Evolutionary conservation across 441 rosid genomes (phyloP), one percentile per base, ranked within the genome.

Genomic region (Viola pubescens): DNA sequence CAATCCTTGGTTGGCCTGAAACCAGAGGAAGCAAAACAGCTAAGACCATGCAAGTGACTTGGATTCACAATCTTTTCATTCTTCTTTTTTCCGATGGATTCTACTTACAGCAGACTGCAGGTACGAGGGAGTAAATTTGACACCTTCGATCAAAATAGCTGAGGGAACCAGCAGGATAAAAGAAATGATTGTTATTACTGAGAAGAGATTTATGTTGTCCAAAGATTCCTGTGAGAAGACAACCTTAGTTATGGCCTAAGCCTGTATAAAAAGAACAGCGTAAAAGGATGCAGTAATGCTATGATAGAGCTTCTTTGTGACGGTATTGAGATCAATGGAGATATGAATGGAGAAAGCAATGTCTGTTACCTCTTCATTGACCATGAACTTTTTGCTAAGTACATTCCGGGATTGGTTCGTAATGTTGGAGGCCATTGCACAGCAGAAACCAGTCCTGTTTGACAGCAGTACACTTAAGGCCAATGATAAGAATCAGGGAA

Each of bases 361-460:
- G 6, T 8, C 6, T 10, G 52, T 75, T 77, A 91, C 98, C 89
- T 89, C 90, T 81, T 83, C 73, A 47, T 83, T 84, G 43, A 76
- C 89, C 98, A 94, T 94, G 65, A 89, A 77, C 65, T 86, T 94
- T 66, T 94, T 94, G 84, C 98, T 89, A 13, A 89, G 87, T 59
- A 94, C 98, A 41, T 94, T 94, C 62, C 98, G 84, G 50, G 97
- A 94, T 64, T 94, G 98, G 68, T 89, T 89, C 19, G 92, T 68
- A 74, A 94, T 76, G 78, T 94, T 94, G 61, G 98, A 94, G 57
- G 98, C 98, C 98, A 94, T 94, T 54, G 98, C 98, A 72, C 82
- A 86, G 81, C 81, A 80, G 69, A 94, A 94, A n/a, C 98, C 98
- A 70, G 78, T 85, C 97, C 98, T 94, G 74, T 42, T 37, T 19